Base-by-base conservation (phyloP, 1,139 yeast genomes). In the Debaryomyces fabryi region DNA sequence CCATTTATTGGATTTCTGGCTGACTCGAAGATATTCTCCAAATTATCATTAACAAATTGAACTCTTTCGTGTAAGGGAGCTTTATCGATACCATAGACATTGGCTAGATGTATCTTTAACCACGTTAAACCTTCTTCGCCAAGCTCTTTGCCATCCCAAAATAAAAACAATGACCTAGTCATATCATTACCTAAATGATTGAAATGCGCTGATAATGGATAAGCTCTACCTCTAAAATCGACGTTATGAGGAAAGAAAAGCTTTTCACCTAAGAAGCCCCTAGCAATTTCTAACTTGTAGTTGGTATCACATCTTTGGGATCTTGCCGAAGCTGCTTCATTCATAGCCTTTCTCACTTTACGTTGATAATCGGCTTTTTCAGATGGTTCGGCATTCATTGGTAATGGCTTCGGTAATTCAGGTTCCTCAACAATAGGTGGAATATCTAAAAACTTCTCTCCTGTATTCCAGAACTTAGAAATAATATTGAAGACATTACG, bases 291-390 rank as follows among this genome's bases (percentile, higher is more conserved):
- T 47, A 93, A 72, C 64, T 90, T 92, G 67, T 95, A 93, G 65
- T 93, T 93, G 55, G 89, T 78, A 65, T 92, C 98, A 71, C 99
- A 93, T 67, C 99, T 81, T 64, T 86, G 88, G 0, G 98, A 91
- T 64, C 93, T 84, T 55, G 80, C 76, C 27, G 85, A 75, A 12
- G 88, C 81, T 47, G 83, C 85, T 42, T 82, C 85, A 53, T 83
- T 81, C 18, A 84, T 77, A 6, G 81, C 63, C 38, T 72, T 75
- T 49, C 82, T 82, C 53, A 88, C 82, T 47, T 74, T 69, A 42
- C 82, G 76, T 56, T 83, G 83, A 79, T 93, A 88, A 42, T 82
- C 86, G 50, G 84, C 79, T 45, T 86, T 78, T 12, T 73, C 87
- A 20, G 76, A 70, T 0, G 97, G 97, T 52, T 90, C 96, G 1